Evolutionary conservation across 23 red algal species (phyloP), one percentile per base, ranked within the genome.

Genomic region (Agarophyton chilense): DNA sequence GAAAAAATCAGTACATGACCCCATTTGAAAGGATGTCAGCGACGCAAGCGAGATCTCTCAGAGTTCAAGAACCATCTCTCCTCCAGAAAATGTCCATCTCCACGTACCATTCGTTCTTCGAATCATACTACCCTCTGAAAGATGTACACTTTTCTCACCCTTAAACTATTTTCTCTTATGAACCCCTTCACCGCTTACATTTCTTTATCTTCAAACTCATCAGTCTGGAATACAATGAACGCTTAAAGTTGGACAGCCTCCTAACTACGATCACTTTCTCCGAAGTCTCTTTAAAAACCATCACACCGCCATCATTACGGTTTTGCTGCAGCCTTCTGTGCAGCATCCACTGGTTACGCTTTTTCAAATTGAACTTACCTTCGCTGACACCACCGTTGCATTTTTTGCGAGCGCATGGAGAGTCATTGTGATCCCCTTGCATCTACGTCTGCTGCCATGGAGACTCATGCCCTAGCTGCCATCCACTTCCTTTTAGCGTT

Each of bases 91-190:
- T n/a, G n/a, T n/a, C n/a, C n/a, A n/a, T n/a, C n/a, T n/a, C n/a
- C n/a, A n/a, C n/a, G n/a, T n/a, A n/a, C n/a, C n/a, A n/a, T n/a
- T n/a, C n/a, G n/a, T n/a, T 70, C 34, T 18, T 70, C 17, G 64
- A 70, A 41, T 70, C 64, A 2, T 70, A 70, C 34, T 33, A 29
- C n/a, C 64, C 40, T 22, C 34, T 70, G 32, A 70, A 70, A 9
- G n/a, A 42, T 70, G 4, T 70, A 29, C 14, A 7, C 64, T 21
- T 33, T 70, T 6, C 73, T 51, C 55, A 71, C 61, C 34, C 61
- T 68, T 83, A 83, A 16, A 41, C 4, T n/a, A 55, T 86, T 25
- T 73, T 86, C 63, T 72, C 61, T 26, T 64, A 65, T 55, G 53
- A 83, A 34, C 58, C 0, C 21, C 42, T 64, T 42, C 55, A 83